phyloP scores from a whole-genome alignment of 305 asterid genomes.

The Euphrasia arctica region DNA sequence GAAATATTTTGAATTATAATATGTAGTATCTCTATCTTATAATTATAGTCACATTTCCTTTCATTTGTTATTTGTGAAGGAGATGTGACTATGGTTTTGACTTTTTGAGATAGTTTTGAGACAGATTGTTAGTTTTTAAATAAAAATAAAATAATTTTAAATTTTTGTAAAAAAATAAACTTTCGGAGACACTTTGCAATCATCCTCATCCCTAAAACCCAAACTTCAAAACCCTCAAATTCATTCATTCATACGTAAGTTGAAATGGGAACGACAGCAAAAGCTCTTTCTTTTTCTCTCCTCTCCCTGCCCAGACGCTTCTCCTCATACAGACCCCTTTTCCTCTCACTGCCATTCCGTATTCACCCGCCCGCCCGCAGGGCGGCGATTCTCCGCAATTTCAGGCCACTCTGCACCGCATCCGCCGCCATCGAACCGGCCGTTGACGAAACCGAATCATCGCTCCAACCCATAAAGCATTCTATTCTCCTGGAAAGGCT shows the following conservation, averaged over 20 bases:
- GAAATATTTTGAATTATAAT: too few species aligned
- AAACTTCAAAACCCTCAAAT: neutral
- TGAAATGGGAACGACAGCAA: slow-evolving; percentile 43
- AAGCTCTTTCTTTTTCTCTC: slow-evolving; percentile 56
- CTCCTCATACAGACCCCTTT: slow-evolving; percentile 36
- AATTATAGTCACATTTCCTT: too few species aligned
- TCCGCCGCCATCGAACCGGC: slow-evolving; percentile 34
- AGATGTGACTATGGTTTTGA: too few species aligned
- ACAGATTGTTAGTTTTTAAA: too few species aligned
- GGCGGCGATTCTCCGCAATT: slow-evolving; percentile 42
- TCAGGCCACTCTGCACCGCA: slow-evolving; percentile 67
- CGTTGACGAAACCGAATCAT: slow-evolving; percentile 31
- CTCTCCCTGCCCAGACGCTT: slow-evolving; percentile 49
- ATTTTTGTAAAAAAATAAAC: too few species aligned
- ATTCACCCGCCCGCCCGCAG: slow-evolving; percentile 28
- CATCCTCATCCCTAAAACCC: slow-evolving; percentile 3
- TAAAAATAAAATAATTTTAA: too few species aligned
- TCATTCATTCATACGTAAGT: neutral
- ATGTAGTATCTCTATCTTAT: too few species aligned
- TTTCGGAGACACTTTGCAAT: neutral
- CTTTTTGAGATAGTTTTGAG: too few species aligned
- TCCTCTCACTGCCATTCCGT: slow-evolving; percentile 26
- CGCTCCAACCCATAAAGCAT: slow-evolving; percentile 63
- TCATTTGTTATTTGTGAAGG: too few species aligned
- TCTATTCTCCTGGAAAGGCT: slow-evolving; percentile 77